phyloP scores from a whole-genome alignment of 164 flowering plant species.

The Vitis rupestris region DNA sequence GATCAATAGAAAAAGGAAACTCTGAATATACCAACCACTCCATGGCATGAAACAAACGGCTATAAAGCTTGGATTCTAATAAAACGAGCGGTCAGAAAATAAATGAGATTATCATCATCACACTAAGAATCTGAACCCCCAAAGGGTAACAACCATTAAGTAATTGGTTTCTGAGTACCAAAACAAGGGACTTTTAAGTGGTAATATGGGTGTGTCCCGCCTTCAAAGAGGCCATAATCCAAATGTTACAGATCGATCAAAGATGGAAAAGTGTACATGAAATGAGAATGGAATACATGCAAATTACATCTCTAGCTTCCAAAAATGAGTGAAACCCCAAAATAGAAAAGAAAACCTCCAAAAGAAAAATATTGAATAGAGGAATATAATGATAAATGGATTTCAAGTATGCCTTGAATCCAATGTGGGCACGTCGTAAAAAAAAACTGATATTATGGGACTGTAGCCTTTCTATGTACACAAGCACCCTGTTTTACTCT shows the following conservation, averaged over 20 bases:
- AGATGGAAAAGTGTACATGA: conserved; percentile 3
- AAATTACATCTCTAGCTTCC: conserved; percentile 22
- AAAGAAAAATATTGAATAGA: conserved; percentile 12
- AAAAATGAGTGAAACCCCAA: conserved; percentile 10
- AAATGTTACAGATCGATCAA: conserved; percentile 14
- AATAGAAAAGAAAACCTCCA: not conserved
- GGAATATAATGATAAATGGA: conserved; percentile 11
- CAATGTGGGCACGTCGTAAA: not conserved
- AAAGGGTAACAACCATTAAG: too few relatives aligned
- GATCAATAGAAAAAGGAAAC: too few relatives aligned
- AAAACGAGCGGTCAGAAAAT: too few relatives aligned
- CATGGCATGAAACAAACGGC: too few relatives aligned
- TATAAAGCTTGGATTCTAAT: too few relatives aligned
- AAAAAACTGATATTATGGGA: conserved; percentile 4
- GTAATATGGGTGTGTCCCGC: not conserved
- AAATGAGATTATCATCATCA: too few relatives aligned
- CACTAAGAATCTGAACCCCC: too few relatives aligned
- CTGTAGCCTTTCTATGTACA: conserved; percentile 25
- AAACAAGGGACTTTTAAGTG: too few relatives aligned
- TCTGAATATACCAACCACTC: too few relatives aligned
- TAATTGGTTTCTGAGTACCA: too few relatives aligned
- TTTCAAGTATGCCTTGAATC: conserved; percentile 28
- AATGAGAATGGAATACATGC: conserved; percentile 16
- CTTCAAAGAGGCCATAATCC: not conserved
- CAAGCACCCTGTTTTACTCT: conserved; percentile 18